phyloP scores from a whole-genome alignment of 805 yeast species.

The Ogataea allantospora region DNA sequence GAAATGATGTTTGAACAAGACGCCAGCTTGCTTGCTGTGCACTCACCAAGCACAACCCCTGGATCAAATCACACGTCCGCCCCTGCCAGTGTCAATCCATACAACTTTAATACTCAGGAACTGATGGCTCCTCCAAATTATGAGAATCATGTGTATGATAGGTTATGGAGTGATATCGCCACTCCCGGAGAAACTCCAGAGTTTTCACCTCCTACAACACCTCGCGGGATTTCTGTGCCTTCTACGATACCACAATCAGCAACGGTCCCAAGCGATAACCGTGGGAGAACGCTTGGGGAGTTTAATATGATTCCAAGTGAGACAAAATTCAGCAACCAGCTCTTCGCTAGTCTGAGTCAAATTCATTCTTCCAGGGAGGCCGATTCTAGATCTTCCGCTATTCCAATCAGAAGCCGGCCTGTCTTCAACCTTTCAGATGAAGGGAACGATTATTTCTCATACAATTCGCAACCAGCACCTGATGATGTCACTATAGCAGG shows the following conservation, averaged over 20 bases:
- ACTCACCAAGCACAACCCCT: slow-evolving; percentile 9
- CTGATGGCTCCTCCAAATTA: slow-evolving; percentile 84
- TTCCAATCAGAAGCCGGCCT: slow-evolving; percentile 25
- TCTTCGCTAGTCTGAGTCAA: slow-evolving; percentile 52
- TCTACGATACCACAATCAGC: slow-evolving; percentile 3
- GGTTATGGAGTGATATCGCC: slow-evolving; percentile 64
- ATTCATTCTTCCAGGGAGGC: slow-evolving; percentile 49
- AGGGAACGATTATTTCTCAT: slow-evolving; percentile 36
- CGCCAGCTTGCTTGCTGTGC: background rate
- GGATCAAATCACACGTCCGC: slow-evolving; percentile 9
- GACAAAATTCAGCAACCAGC: slow-evolving; percentile 28
- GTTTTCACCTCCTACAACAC: slow-evolving; percentile 36
- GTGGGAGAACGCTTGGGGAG: slow-evolving; percentile 15
- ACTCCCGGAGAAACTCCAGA: slow-evolving; percentile 49
- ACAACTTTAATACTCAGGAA: slow-evolving; percentile 35
- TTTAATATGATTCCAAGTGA: slow-evolving; percentile 28
- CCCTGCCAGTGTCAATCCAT: slow-evolving; percentile 9
- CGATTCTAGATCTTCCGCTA: slow-evolving; percentile 29
- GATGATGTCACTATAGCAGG: slow-evolving; percentile 18
- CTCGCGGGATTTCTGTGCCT: slow-evolving; percentile 8
- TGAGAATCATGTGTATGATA: slow-evolving; percentile 76
- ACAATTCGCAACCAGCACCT: slow-evolving; percentile 5
- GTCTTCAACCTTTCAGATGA: slow-evolving; percentile 31
- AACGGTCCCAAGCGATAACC: background rate
- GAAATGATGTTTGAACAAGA: slow-evolving; percentile 25